These are phyloP conservation scores for Curvularia spicifera DNA, from an alignment of 2,329 filamentous ascomycete genomes.

Conservation along the genomic window DNA sequence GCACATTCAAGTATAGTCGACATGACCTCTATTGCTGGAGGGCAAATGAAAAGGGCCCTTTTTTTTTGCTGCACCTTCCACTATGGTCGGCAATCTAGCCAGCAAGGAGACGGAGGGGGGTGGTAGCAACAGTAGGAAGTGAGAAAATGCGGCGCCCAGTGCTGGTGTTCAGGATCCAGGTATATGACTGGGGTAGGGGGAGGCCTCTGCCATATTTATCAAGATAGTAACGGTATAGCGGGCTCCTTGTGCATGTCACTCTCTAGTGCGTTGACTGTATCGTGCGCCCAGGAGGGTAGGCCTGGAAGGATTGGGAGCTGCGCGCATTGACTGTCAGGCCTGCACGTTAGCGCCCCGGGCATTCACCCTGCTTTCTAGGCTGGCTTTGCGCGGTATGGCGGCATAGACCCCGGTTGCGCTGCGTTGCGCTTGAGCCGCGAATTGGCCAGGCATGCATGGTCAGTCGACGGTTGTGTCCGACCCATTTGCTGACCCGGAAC, in stretches of 20 bases:
- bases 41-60: constrained; percentile 16
- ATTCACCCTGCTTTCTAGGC: constrained; percentile 31
- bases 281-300: constrained; percentile 36
- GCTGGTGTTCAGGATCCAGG: constrained; percentile 15
- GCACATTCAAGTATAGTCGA: constrained; percentile 45
- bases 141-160: constrained; percentile 13
- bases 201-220: constrained; percentile 35
- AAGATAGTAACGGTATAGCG: constrained; percentile 25
- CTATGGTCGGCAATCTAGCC: constrained; percentile 20
- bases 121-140: constrained; percentile 16
- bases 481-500: constrained; percentile 47
- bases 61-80: constrained; percentile 23
- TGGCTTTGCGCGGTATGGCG: constrained; percentile 27
- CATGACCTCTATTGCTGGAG: constrained; percentile 34
- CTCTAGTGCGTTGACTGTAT: constrained; percentile 46
- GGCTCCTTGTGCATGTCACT: constrained; percentile 24
- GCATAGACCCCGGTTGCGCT: constrained; percentile 26
- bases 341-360: constrained; percentile 36
- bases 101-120: constrained; percentile 16
- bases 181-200: constrained; percentile 24
- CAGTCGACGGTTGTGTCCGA: constrained; percentile 44
- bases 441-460: constrained; percentile 31
- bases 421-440: constrained; percentile 44
- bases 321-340: constrained; percentile 33
- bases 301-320: constrained; percentile 28